Conservation (phyloP, 345 rosid genomes). For the Corymbia maculata region DNA sequence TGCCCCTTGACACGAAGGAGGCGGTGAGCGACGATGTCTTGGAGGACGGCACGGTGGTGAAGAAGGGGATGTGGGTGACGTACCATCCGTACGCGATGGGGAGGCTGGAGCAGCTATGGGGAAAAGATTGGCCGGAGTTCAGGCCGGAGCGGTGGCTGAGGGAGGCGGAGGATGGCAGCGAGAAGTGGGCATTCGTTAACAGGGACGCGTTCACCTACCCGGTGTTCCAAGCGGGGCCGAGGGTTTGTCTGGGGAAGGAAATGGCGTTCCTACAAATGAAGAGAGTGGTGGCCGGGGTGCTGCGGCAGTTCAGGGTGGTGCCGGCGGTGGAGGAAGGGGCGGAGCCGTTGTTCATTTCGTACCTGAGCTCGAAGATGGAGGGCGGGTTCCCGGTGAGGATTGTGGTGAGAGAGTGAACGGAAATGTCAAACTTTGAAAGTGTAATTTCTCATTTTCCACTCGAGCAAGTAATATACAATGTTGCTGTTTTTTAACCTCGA, state of each 20-base stretch:
- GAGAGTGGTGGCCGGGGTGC: constrained; percentile 21
- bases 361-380: constrained; percentile 36
- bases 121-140: constrained; percentile 30
- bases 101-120: constrained; percentile 37
- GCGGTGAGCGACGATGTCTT: constrained; percentile 13
- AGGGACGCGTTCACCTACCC: constrained; percentile 25
- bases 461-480: too few species aligned
- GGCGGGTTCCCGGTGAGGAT: constrained; percentile 48
- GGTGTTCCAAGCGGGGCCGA: constrained; percentile 39
- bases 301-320: constrained; percentile 35
- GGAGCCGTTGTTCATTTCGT: neutral
- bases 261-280: constrained; percentile 43
- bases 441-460: neutral
- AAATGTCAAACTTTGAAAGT: neutral
- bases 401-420: constrained; percentile 5
- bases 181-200: constrained; percentile 23
- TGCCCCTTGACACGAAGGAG: constrained; percentile 17
- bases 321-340: constrained; percentile 16
- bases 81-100: constrained; percentile 48
- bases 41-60: constrained; percentile 13
- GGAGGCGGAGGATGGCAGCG: constrained; percentile 1
- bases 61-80: constrained; percentile 16
- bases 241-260: constrained; percentile 35
- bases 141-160: constrained; percentile 38
- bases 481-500: too few species aligned